Evolutionary conservation across 495 filamentous ascomycete genomes (phyloP), one percentile per base, ranked within the genome.

Genomic region (Aspergillus olivimuriae): DNA sequence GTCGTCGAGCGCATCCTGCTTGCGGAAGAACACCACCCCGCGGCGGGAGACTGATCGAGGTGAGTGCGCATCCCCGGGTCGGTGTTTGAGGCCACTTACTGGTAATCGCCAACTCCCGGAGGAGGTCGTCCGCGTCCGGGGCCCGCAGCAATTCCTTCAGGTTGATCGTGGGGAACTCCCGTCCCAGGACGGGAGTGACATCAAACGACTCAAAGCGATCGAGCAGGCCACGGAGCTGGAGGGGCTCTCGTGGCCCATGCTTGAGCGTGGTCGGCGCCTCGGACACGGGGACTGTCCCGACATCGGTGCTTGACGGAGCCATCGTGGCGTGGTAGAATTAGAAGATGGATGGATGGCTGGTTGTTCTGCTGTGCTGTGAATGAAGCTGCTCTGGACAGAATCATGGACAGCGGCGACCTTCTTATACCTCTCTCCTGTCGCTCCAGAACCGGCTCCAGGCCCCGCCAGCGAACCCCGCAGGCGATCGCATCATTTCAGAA

Each of bases 11-110:
- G 66, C 73, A 57, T 87, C 76, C 50, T 90, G 86, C 26, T 77
- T 73, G 20, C 85, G 82, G 67, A 92, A 87, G 69, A 88, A 89
- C 31, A 90, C 86, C 0, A 92, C 87, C 2, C 85, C 84, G 0
- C 86, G 78, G 50, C 83, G 80, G 12, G 85, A 90, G 51, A 92
- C 86, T 89, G 23, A 3, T n/a, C 8, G 30, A 1, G 12, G 8
- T 34, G 32, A 32, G 39, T n/a, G 24, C 23, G n/a, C n/a, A 24
- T 37, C n/a, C n/a, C n/a, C 33, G 20, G 16, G 4, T 22, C 12
- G 9, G 12, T 15, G 4, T 21, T 23, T 8, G 23, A n/a, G 4
- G 28, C 12, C 6, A 46, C 63, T 44, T 44, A 86, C 82, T 69
- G 7, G 79, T 82, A 20, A 84, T 74, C 15, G 83, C 81, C 3